phyloP scores from a whole-genome alignment of 768 basidiomycete species.

The Mrakia frigida region DNA sequence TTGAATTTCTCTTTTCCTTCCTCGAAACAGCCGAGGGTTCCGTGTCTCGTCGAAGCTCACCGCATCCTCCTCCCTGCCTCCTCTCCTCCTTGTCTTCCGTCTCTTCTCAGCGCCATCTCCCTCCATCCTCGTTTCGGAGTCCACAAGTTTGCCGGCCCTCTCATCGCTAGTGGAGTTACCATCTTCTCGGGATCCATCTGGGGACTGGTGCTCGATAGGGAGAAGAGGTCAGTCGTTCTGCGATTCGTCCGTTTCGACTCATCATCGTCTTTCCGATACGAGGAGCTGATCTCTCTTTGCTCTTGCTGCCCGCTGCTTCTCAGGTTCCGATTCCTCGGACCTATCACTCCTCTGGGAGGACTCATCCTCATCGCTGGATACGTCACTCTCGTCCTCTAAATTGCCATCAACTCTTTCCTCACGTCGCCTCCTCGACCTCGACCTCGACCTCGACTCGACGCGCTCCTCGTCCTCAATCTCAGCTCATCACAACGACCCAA shows the following conservation, averaged over 20 bases:
- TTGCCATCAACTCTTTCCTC: background rate
- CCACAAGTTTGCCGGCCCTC: constrained; percentile 19
- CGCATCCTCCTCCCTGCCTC: background rate
- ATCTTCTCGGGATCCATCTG: constrained; percentile 21
- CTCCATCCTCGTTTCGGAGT: constrained; percentile 27
- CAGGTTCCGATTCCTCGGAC: constrained; percentile 25
- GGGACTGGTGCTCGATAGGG: constrained; percentile 19
- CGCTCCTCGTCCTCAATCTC: background rate
- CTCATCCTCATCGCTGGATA: constrained; percentile 22
- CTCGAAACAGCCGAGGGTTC: too few relatives aligned
- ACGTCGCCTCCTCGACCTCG: background rate
- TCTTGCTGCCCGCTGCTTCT: background rate
- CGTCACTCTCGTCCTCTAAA: constrained; percentile 17
- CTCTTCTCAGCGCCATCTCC: background rate
- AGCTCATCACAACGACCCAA: too few relatives aligned
- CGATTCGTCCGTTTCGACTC: background rate
- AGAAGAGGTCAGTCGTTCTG: background rate
- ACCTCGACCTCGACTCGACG: background rate
- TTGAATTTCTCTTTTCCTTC: background rate
- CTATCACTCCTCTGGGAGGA: constrained; percentile 27
- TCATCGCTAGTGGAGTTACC: constrained; percentile 24
- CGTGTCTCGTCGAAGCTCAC: too few relatives aligned
- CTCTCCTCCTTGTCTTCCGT: background rate
- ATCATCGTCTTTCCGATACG: background rate
- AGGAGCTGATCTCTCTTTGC: background rate